phyloP scores from a whole-genome alignment of 495 filamentous ascomycete genomes.

The Pyrenula aspistea region DNA sequence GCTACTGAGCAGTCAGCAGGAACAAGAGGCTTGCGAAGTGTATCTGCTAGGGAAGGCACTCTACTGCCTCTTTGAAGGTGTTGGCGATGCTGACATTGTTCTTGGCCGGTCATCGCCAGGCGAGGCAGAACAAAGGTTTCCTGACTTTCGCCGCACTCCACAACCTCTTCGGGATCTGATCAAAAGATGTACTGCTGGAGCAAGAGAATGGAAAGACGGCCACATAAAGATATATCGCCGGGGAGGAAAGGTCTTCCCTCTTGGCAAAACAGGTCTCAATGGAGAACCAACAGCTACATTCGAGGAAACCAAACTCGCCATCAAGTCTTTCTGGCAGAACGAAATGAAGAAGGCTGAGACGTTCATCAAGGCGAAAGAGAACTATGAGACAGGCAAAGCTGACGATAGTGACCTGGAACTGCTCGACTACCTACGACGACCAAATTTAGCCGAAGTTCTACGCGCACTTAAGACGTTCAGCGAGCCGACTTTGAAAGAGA shows the following conservation, averaged over 20 bases:
- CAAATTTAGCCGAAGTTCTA: background rate
- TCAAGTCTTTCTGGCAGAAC: background rate
- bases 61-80: background rate
- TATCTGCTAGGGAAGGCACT: background rate
- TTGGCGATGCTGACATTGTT: background rate
- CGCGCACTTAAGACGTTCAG: background rate
- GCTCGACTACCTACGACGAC: background rate
- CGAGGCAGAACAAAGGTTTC: background rate
- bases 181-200: constrained; percentile 2
- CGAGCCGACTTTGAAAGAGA: background rate
- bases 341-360: background rate
- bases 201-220: constrained; percentile 4
- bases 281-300: background rate
- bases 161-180: constrained; percentile 1
- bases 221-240: constrained; percentile 2
- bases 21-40: background rate
- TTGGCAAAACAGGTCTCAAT: constrained; percentile 2
- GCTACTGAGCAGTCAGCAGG: background rate
- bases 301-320: background rate
- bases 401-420: background rate
- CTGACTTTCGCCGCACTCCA: background rate
- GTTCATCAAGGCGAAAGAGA: background rate
- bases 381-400: background rate
- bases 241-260: constrained; percentile 2
- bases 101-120: background rate